phyloP scores from a whole-genome alignment of 805 yeast species.

The Ogataea nitratoaversa region DNA sequence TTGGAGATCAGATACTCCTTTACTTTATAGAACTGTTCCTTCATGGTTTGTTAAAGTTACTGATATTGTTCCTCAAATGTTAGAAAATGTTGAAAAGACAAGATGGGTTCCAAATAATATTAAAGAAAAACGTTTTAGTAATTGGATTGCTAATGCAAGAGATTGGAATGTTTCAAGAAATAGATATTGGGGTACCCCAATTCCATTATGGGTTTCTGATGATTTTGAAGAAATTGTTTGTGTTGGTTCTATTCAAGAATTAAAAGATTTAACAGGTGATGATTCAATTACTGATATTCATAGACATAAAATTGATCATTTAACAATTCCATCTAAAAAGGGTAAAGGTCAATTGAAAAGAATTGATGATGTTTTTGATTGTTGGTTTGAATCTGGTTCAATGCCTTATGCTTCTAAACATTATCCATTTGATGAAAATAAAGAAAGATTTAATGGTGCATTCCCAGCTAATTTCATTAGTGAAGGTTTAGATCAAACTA shows the following conservation, averaged over 20 bases:
- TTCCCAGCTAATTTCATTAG: conserved; percentile 98
- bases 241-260: conserved; percentile 85
- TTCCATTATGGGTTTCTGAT: conserved; percentile 96
- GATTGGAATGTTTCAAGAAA: conserved; percentile 99
- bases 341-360: conserved; percentile 88
- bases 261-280: conserved; percentile 79
- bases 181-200: conserved; percentile 99
- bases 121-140: conserved; percentile 92
- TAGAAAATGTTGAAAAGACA: conserved; percentile 77
- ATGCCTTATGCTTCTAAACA: conserved; percentile 98
- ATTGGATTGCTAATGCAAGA: conserved; percentile 98
- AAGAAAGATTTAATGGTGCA: conserved; percentile 61
- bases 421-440: conserved; percentile 87
- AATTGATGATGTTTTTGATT: conserved; percentile 96
- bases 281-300: conserved; percentile 83
- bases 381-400: conserved; percentile 99
- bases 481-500: conserved; percentile 98
- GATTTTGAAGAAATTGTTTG: conserved; percentile 91
- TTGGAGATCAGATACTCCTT: conserved; percentile 99
- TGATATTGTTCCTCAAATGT: conserved; percentile 84
- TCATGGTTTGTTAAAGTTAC: conserved; percentile 96
- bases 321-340: conserved; percentile 86
- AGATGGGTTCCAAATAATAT: conserved; percentile 92
- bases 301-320: conserved; percentile 86
- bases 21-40: conserved; percentile 93